These are phyloP conservation scores for Curvularia hawaiiensis DNA, from an alignment of 2,329 filamentous ascomycete species.

Conservation along the genomic window DNA sequence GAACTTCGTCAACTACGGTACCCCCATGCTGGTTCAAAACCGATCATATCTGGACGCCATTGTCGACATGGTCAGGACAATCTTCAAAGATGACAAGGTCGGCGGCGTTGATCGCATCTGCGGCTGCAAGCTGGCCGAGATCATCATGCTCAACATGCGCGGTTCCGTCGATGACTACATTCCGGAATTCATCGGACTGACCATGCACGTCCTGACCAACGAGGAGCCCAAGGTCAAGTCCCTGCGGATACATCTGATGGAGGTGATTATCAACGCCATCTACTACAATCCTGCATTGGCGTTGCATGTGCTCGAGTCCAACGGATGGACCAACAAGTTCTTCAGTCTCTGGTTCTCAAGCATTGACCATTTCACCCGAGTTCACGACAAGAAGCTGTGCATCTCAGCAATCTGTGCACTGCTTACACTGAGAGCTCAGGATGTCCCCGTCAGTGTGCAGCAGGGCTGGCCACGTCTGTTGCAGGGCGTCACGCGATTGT, in stretches of 20 bases:
- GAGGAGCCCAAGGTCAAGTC: slow-evolving; percentile 87
- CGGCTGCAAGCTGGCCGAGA: slow-evolving; percentile 95
- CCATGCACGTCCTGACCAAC: slow-evolving; percentile 79
- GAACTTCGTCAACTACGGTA: slow-evolving; percentile 96
- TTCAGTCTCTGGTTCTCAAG: slow-evolving; percentile 98
- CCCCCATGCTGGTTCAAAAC: slow-evolving; percentile 78
- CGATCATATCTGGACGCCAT: slow-evolving; percentile 86
- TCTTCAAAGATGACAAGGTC: slow-evolving; percentile 91
- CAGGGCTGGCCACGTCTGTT: slow-evolving; percentile 93
- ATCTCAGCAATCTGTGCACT: slow-evolving; percentile 91
- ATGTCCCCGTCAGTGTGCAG: slow-evolving; percentile 90
- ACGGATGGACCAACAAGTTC: slow-evolving; percentile 97
- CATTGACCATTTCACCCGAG: slow-evolving; percentile 89
- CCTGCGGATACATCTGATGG: slow-evolving; percentile 95
- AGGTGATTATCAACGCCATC: slow-evolving; percentile 97
- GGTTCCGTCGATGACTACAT: slow-evolving; percentile 88
- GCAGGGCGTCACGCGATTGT: slow-evolving; percentile 85
- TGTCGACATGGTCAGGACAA: slow-evolving; percentile 91
- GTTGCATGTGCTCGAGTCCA: slow-evolving; percentile 84
- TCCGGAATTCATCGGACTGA: slow-evolving; percentile 84
- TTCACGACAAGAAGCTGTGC: slow-evolving; percentile 98
- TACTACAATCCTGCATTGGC: slow-evolving; percentile 93
- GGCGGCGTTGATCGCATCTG: slow-evolving; percentile 94
- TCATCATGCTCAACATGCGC: slow-evolving; percentile 93
- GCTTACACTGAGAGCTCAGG: slow-evolving; percentile 76